phyloP scores from a whole-genome alignment of 2,329 filamentous ascomycete genomes.

The Aspergillus sp. region DNA sequence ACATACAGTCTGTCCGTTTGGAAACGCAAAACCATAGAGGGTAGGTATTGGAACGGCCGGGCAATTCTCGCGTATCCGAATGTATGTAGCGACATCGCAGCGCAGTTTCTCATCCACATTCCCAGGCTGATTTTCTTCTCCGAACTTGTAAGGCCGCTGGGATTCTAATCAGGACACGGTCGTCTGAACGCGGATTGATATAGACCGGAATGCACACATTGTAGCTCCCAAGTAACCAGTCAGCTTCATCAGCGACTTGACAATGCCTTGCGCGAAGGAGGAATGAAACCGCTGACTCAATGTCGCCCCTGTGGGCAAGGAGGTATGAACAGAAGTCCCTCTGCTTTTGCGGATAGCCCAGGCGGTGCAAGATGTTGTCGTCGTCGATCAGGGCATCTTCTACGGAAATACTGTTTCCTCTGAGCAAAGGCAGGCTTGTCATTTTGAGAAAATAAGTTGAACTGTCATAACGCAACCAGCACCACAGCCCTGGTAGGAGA shows the following conservation, averaged over 20 bases:
- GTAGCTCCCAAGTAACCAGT: conserved; percentile 15
- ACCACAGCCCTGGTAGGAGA: too few relatives aligned
- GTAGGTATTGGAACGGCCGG: conserved; percentile 28
- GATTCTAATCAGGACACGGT: conserved; percentile 12
- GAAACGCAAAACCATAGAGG: conserved; percentile 25
- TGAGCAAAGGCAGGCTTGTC: too few relatives aligned
- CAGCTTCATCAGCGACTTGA: conserved; percentile 6
- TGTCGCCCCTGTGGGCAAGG: conserved; percentile 17
- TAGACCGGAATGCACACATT: conserved; percentile 16
- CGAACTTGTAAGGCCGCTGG: conserved; percentile 17
- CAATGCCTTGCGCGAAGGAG: too few relatives aligned
- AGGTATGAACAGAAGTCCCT: conserved; percentile 10
- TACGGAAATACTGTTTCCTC: too few relatives aligned
- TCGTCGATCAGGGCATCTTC: too few relatives aligned
- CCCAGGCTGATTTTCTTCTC: conserved; percentile 12
- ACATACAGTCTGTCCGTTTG: conserved; percentile 17
- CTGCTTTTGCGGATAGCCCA: conserved; percentile 11
- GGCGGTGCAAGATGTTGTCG: conserved; percentile 14
- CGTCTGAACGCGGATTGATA: conserved; percentile 2
- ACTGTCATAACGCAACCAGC: too few relatives aligned
- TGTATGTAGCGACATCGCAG: conserved; percentile 20
- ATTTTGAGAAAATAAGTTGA: too few relatives aligned
- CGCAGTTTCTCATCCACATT: conserved; percentile 20
- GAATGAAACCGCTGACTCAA: conserved; percentile 4
- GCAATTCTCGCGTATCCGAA: conserved; percentile 25